Evolutionary conservation across 192 early-diverging fungal species (phyloP).

Genomic region (Linnemannia elongata): DNA sequence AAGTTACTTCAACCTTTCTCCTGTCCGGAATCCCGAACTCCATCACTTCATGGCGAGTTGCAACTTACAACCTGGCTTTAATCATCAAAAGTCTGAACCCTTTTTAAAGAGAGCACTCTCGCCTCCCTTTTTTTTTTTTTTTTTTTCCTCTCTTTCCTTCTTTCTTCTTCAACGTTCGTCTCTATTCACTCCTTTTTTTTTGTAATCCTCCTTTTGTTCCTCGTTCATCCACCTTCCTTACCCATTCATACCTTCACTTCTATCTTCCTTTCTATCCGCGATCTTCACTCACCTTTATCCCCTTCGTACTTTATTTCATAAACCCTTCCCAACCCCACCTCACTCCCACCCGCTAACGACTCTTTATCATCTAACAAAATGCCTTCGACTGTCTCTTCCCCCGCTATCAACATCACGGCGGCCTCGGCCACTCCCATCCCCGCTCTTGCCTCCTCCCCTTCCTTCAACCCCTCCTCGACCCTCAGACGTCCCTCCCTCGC

Average conservation of each 20-base stretch:
- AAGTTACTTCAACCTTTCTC: neutral
- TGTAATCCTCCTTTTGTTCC: neutral
- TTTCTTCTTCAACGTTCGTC: slow-evolving; percentile 9
- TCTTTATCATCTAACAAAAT: slow-evolving; percentile 3
- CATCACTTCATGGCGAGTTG: neutral
- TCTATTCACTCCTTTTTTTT: slow-evolving; percentile 1
- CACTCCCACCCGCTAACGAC: neutral
- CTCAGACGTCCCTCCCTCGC: slow-evolving; percentile 27
- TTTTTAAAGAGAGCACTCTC: neutral
- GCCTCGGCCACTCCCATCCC: slow-evolving; percentile 1
- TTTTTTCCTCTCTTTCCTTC: slow-evolving; percentile 1
- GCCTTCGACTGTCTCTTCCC: slow-evolving; percentile 25
- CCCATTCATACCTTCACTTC: neutral
- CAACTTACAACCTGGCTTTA: too few species aligned
- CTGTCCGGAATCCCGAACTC: neutral
- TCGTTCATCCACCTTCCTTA: neutral
- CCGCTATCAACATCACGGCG: slow-evolving; percentile 45
- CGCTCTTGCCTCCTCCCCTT: slow-evolving; percentile 23
- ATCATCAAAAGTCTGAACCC: neutral
- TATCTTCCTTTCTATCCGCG: neutral
- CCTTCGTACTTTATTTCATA: slow-evolving; percentile 2
- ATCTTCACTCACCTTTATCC: neutral
- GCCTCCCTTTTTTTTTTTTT: neutral
- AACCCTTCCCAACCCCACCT: neutral
- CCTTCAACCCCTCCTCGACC: slow-evolving; percentile 2